Evolutionary conservation across 352 stramenopile genomes (phyloP).

Genomic region (Phytopythium cucurbitacearum): DNA sequence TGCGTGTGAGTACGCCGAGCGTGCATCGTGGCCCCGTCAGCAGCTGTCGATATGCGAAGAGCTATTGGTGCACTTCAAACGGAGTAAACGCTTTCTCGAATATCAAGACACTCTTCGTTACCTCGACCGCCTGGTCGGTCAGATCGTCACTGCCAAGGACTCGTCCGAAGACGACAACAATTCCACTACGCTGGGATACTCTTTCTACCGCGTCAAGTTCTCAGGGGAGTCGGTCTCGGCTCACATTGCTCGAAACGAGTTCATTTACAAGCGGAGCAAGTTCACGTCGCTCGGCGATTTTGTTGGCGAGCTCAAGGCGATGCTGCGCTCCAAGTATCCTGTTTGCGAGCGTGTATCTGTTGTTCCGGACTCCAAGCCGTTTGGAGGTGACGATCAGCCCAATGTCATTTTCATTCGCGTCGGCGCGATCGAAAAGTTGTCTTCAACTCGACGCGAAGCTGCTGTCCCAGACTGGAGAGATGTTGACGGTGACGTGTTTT

Average conservation of each 20-base stretch:
- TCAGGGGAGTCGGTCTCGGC: conserved; percentile 47
- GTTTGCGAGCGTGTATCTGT: conserved; percentile 58
- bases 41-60: conserved; percentile 54
- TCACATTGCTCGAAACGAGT: conserved; percentile 39
- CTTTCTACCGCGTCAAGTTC: conserved; percentile 57
- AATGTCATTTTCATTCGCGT: conserved; percentile 65
- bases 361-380: conserved; percentile 44
- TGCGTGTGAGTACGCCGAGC: conserved; percentile 32
- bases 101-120: conserved; percentile 48
- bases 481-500: conserved; percentile 18
- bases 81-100: conserved; percentile 26
- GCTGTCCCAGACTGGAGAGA: no score
- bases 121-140: conserved; percentile 26
- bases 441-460: no score
- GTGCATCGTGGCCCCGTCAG: conserved; percentile 44
- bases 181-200: conserved; percentile 14
- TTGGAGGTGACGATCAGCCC: conserved; percentile 32
- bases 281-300: conserved; percentile 70
- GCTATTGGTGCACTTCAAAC: conserved; percentile 33
- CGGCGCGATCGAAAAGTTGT: conserved; percentile 25
- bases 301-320: conserved; percentile 51
- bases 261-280: conserved; percentile 71
- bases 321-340: conserved; percentile 45
- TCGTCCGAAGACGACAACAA: conserved; percentile 13
- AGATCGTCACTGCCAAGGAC: conserved; percentile 12